Evolutionary conservation across 306 rosid species (phyloP).

Genomic region (Abrus precatorius): DNA sequence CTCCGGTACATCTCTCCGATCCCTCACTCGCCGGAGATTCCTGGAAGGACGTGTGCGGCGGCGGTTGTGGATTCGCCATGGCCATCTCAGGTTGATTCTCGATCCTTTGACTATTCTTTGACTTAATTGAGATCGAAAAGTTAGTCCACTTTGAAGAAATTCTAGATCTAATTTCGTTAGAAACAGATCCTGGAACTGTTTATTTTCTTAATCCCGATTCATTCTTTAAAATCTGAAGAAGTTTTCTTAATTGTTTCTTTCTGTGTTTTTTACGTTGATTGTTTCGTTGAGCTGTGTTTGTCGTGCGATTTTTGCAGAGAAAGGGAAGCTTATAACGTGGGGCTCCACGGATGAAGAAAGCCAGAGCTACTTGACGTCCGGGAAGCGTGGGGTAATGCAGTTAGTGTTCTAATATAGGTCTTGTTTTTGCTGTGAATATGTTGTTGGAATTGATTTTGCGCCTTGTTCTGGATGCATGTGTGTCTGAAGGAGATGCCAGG

Average conservation of each 20-base stretch:
- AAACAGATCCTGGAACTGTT: neutral
- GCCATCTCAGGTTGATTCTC: slow-evolving; percentile 81
- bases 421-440: slow-evolving; percentile 42
- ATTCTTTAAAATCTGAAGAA: neutral
- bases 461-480: slow-evolving; percentile 50
- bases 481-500: slow-evolving; percentile 83
- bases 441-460: slow-evolving; percentile 61
- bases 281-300: slow-evolving; percentile 21
- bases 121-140: slow-evolving; percentile 22
- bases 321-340: slow-evolving; percentile 88
- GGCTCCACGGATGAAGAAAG: slow-evolving; percentile 82
- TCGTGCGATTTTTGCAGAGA: slow-evolving; percentile 51
- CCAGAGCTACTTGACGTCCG: slow-evolving; percentile 73
- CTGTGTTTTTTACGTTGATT: neutral
- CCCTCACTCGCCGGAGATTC: slow-evolving; percentile 54
- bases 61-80: slow-evolving; percentile 96
- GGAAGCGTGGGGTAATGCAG: slow-evolving; percentile 87
- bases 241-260: neutral
- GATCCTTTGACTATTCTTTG: slow-evolving; percentile 41
- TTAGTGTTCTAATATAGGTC: slow-evolving; percentile 33
- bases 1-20: slow-evolving; percentile 55
- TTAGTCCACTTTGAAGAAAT: neutral
- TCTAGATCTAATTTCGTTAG: slow-evolving; percentile 38
- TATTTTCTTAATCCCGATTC: neutral
- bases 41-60: slow-evolving; percentile 82